Evolutionary conservation across 106 monocot species (phyloP), one percentile per base, ranked within the genome.

Genomic region (Phalaenopsis equestris): DNA sequence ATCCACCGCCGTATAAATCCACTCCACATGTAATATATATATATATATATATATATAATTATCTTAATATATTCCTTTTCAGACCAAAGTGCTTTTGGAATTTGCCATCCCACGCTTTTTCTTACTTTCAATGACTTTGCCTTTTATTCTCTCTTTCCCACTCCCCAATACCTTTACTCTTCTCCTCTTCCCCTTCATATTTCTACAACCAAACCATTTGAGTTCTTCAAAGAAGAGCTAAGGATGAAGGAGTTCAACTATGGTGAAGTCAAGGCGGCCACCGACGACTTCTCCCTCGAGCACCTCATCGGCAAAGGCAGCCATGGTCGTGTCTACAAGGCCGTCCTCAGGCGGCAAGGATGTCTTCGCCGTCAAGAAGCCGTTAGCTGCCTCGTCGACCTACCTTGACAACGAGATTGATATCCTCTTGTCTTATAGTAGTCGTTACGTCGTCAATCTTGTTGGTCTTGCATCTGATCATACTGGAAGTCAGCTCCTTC

Each of bases 291-390:
- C 85, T 43, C 90, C 17, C 46, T 84, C 30, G 86, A 89, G 30
- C 84, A 24, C 19, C 76, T 97, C 57, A 81, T 97, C 23, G 96
- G 96, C 6, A 93, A 94, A 77, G 96, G 96, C 52, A 97, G 96
- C 90, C 96, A 97, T 75, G 96, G 96, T 16, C 74, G 72, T 17
- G 94, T 97, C 79, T 93, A 92, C 90, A 89, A 79, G 75, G 96
- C 80, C 38, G 47, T 41, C 18, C 87, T 97, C 36, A 12, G 72
- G 72, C 37, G 88, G 83, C 6, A 73, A 52, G 41, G 80, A 75
- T 2, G 83, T 84, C 2, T 87, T 90, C n/a, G 94, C 90, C 4
- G 85, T 90, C 21, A 94, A 90, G 84, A 89, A 74, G 75, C 81
- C 89, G 6, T 72, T 16, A 78, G 55, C 58, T 11, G 56, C 12